phyloP scores from a whole-genome alignment of 257 asterid species.

The Solanum stenotomum region DNA sequence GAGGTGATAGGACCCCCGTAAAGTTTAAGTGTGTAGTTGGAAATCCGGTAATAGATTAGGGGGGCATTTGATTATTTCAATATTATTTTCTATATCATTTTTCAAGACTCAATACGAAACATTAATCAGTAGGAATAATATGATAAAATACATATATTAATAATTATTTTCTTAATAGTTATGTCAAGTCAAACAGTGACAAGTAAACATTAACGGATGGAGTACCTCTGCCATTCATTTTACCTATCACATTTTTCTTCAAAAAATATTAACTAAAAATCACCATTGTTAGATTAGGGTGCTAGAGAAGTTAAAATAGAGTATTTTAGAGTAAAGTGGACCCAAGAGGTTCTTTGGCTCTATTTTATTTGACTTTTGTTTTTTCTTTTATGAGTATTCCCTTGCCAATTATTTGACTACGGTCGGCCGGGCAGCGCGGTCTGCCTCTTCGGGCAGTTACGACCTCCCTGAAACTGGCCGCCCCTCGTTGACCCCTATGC shows the following conservation, averaged over 20 bases:
- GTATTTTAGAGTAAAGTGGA: background rate
- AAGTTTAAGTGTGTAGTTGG: no score
- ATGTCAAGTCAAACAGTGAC: no score
- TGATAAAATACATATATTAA: no score
- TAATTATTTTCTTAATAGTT: no score
- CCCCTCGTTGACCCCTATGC: constrained; percentile 4
- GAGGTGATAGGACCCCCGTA: no score
- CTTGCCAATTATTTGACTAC: constrained; percentile 8
- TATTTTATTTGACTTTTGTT: background rate
- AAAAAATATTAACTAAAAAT: background rate
- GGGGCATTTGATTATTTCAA: no score
- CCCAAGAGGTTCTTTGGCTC: background rate
- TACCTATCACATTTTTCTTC: background rate
- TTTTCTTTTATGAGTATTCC: background rate
- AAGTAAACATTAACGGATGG: no score
- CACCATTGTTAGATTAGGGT: background rate
- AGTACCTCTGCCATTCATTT: background rate
- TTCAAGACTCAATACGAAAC: no score
- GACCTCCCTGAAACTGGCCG: background rate
- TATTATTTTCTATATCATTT: no score
- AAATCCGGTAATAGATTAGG: no score
- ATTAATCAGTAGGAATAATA: no score
- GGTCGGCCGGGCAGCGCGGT: constrained; percentile 32
- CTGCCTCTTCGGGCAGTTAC: constrained; percentile 15
- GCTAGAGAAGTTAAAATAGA: background rate